Evolutionary conservation across 306 rosid species (phyloP), one percentile per base, ranked within the genome.

Genomic region (Macrotyloma uniflorum): DNA sequence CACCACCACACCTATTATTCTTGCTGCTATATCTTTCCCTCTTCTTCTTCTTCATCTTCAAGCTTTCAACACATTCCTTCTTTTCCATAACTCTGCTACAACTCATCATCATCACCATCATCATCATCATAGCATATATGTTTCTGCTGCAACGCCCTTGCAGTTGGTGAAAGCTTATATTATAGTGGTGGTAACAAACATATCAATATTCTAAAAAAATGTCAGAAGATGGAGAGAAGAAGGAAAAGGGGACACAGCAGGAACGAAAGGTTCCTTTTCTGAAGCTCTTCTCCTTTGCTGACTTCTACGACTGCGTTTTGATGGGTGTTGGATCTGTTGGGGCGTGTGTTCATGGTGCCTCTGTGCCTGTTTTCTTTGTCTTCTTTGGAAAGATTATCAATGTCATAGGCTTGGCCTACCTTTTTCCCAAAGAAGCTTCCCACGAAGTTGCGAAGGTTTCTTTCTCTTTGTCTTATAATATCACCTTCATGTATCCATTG

Each of bases 321-420:
- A 93, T 93, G 97, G 76, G 42, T 4, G 24, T 88, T 47, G 98
- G 97, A 24, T 86, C 93, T 1, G 32, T 91, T 33, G 97, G 98
- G 3, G 98, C 98, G 36, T 86, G 91, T 36, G 57, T 91, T 76
- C 98, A 93, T 75, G 98, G 98, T 2, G 97, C 93, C 67, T 90
- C 98, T 12, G 98, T 93, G 3, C 98, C 98, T 30, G 78, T 93
- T 53, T 93, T 93, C 92, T 91, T 93, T 59, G 82, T 93, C 70
- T 93, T 83, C 92, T 93, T 93, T 46, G 98, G 98, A 6, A 87
- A 91, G 67, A 55, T 93, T 47, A 93, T 93, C 43, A 91, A 93
- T 66, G 63, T 91, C 67, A 89, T 90, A 36, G 98, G 96, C 15
- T 62, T 93, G 79, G 97, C 96, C 79, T 90, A 90, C 75, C 96